phyloP scores from a whole-genome alignment of 192 early-diverging fungal genomes.

The Backusella tarrabulga region DNA sequence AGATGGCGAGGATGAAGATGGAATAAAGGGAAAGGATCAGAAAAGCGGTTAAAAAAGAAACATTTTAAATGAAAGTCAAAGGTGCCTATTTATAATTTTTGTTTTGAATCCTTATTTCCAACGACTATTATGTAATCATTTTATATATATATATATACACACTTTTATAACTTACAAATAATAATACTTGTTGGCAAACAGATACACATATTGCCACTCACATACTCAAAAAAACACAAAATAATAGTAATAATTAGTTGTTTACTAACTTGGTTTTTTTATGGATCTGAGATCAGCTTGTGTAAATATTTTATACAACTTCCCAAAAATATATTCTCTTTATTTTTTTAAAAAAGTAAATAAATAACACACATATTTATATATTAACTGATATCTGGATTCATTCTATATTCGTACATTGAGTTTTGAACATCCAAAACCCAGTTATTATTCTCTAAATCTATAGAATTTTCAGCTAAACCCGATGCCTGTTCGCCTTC shows the following conservation, averaged over 20 bases:
- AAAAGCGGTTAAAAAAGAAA: neutral
- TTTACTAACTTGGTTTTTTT: neutral
- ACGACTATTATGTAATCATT: neutral
- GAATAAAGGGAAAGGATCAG: neutral
- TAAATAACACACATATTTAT: neutral
- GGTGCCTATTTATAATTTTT: neutral
- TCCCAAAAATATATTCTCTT: neutral
- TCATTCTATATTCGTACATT: no score
- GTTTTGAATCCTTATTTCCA: neutral
- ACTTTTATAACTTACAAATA: neutral
- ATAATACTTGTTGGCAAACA: neutral
- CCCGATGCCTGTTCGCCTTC: neutral
- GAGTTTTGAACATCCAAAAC: neutral
- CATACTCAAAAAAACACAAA: neutral
- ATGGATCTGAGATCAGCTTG: neutral
- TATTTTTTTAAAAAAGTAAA: neutral
- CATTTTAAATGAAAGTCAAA: neutral
- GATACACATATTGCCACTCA: neutral
- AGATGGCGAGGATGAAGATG: neutral
- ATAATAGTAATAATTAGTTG: neutral
- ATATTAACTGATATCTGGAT: neutral
- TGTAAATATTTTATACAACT: neutral
- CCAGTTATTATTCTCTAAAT: neutral
- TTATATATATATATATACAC: slow-evolving; percentile 1
- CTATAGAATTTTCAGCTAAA: neutral